Evolutionary conservation across 768 basidiomycete species (phyloP).

Genomic region (Podaxis sp.): DNA sequence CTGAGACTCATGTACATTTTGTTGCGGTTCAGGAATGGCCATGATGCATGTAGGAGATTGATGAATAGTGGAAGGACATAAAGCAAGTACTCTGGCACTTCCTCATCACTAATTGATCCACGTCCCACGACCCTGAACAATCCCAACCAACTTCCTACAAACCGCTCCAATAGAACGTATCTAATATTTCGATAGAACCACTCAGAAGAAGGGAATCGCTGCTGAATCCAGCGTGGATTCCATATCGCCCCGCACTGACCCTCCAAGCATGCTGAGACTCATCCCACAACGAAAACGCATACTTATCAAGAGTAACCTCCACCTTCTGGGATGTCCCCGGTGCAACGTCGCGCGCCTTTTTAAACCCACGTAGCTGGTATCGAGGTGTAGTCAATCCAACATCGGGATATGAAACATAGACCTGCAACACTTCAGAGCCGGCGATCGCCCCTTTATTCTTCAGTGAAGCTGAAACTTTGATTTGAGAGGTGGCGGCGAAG

Average conservation of each 20-base stretch:
- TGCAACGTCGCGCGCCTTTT: slow-evolving; percentile 52
- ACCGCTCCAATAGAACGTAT: slow-evolving; percentile 30
- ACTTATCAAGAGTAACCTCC: slow-evolving; percentile 56
- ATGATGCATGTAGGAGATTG: not conserved
- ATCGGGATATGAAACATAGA: slow-evolving; percentile 58
- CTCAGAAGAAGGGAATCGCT: slow-evolving; percentile 29
- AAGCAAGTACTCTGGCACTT: not conserved
- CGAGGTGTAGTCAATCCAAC: slow-evolving; percentile 52
- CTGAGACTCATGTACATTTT: not conserved
- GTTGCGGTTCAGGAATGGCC: slow-evolving; percentile 1
- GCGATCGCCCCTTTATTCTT: slow-evolving; percentile 51
- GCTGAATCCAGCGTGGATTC: slow-evolving; percentile 44
- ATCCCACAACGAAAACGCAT: slow-evolving; percentile 70
- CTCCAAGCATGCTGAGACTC: slow-evolving; percentile 44
- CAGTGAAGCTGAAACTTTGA: slow-evolving; percentile 48
- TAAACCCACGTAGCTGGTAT: slow-evolving; percentile 65
- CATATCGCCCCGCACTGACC: slow-evolving; percentile 50
- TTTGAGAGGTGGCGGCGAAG: slow-evolving; percentile 23
- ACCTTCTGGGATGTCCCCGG: slow-evolving; percentile 44
- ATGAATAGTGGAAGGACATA: not conserved
- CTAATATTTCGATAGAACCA: slow-evolving; percentile 23
- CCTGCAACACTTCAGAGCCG: slow-evolving; percentile 67
- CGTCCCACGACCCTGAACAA: not conserved
- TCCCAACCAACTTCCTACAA: slow-evolving; percentile 20
- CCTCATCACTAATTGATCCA: not conserved